Base-by-base conservation (phyloP, 2,329 filamentous ascomycete genomes). In the Neofusicoccum parvum region DNA sequence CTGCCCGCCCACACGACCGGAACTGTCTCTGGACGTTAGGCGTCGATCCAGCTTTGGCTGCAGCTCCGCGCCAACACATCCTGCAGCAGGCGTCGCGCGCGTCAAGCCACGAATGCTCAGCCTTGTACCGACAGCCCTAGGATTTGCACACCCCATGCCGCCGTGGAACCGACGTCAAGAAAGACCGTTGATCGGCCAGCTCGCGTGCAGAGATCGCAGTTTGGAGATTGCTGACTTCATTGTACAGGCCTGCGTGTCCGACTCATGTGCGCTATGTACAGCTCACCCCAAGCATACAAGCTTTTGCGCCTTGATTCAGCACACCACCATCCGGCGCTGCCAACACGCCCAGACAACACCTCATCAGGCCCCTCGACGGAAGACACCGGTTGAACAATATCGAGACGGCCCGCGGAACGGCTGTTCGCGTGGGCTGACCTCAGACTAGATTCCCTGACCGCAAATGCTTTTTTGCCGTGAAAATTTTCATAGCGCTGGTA, bases 41-140 rank as follows among this genome's bases (percentile, higher is more conserved):
- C 63, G 63, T 65, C 63, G 63, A 65, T 65, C 63, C 63, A 65
- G 63, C 63, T 43, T 41, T 65, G 51, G 51, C 37, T 54, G 51
- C 63, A 65, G 63, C 63, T 65, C 63, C 63, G 62, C 67, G 75
- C 73, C 76, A 78, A 69, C 76, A 72, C 75, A 78, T 76, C 73
- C 51, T 73, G 75, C 76, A 77, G 73, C 67, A 69, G 67, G 70
- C 53, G 27, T 41, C 45, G 67, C 39, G 20, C 46, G 60, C 70
- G 70, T 69, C 68, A 68, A 70, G 67, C 69, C 69, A 68, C 69
- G 64, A 68, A 66, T 60, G 68, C 59, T 72, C 71, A 73, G 71
- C 69, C 70, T 70, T 70, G 70, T 68, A 58, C 64, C 53, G 68
- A 60, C 56, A 60, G 59, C 51, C 65, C 60, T 60, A 41, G 45